These are phyloP conservation scores for Ophiocordyceps sinensis DNA, from an alignment of 2,329 filamentous ascomycete species.

Conservation along the genomic window DNA sequence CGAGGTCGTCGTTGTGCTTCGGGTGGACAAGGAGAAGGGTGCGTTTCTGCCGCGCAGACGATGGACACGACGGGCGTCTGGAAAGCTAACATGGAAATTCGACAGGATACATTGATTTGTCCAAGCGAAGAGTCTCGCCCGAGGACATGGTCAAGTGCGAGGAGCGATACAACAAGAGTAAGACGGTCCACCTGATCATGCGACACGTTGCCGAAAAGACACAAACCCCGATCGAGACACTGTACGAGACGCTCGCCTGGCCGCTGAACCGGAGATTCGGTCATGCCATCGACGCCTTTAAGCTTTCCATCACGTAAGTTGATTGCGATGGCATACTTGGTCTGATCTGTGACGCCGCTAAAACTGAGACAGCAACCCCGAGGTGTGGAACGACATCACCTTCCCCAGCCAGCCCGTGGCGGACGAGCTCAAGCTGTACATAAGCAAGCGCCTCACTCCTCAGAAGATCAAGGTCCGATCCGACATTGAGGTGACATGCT, in stretches of 20 bases:
- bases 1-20: slow-evolving; percentile 94
- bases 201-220: slow-evolving; percentile 97
- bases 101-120: slow-evolving; percentile 83
- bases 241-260: slow-evolving; percentile 94
- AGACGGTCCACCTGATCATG: slow-evolving; percentile 99
- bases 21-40: slow-evolving; percentile 99
- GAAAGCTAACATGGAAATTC: slow-evolving; percentile 6
- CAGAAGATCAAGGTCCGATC: slow-evolving; percentile 98
- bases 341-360: slow-evolving; percentile 1
- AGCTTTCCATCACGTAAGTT: slow-evolving; percentile 91
- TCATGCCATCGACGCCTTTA: slow-evolving; percentile 94
- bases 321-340: not conserved
- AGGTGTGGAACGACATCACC: slow-evolving; percentile 85
- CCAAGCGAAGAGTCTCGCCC: slow-evolving; percentile 91
- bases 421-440: slow-evolving; percentile 87
- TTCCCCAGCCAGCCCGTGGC: slow-evolving; percentile 78
- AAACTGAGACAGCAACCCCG: slow-evolving; percentile 55
- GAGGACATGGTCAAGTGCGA: slow-evolving; percentile 98
- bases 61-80: slow-evolving; percentile 5
- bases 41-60: slow-evolving; percentile 12
- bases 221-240: slow-evolving; percentile 77
- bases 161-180: slow-evolving; percentile 99
- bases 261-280: slow-evolving; percentile 96
- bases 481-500: slow-evolving; percentile 92
- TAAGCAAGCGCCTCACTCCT: slow-evolving; percentile 90